Conservation (phyloP, 176 grass and related monocot species). For the Triticum monococcum region DNA sequence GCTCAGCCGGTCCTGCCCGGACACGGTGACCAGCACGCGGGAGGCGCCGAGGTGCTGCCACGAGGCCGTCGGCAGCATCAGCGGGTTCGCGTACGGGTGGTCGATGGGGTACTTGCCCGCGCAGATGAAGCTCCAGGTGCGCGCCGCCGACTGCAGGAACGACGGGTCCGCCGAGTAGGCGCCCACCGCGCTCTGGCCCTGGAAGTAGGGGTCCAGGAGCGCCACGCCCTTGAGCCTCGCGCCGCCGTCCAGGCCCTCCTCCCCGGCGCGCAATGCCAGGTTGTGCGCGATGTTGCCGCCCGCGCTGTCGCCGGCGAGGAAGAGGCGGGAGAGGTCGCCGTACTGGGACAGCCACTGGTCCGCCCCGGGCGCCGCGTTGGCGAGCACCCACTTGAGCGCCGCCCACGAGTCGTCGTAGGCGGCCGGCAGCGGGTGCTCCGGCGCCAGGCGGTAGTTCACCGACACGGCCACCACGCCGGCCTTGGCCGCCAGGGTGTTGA, state of each 20-base stretch:
- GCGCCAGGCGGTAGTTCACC: constrained; percentile 76
- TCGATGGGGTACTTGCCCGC: constrained; percentile 49
- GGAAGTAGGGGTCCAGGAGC: constrained; percentile 80
- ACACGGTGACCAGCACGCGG: constrained; percentile 57
- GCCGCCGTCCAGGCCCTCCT: constrained; percentile 38
- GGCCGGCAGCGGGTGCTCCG: constrained; percentile 66
- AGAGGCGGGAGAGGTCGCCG: constrained; percentile 53
- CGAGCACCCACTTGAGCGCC: constrained; percentile 68
- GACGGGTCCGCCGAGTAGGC: constrained; percentile 40
- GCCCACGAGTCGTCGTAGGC: constrained; percentile 83
- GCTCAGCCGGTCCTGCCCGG: constrained; percentile 48
- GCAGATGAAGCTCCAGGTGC: constrained; percentile 69
- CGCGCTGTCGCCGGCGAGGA: constrained; percentile 77
- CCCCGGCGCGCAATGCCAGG: constrained; percentile 51
- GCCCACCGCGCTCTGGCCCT: constrained; percentile 50
- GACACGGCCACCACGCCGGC: constrained; percentile 56
- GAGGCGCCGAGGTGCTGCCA: constrained; percentile 47
- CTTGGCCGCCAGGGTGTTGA: constrained; percentile 47
- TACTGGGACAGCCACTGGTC: constrained; percentile 71
- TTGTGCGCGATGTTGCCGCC: constrained; percentile 93
- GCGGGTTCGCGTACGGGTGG: constrained; percentile 74
- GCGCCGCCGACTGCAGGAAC: constrained; percentile 51
- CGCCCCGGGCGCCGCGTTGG: constrained; percentile 11
- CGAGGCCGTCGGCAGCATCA: constrained; percentile 22
- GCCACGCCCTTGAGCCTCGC: constrained; percentile 51